Evolutionary conservation across 2,329 filamentous ascomycete genomes (phyloP).

Genomic region (Cladobotryum protrusum): DNA sequence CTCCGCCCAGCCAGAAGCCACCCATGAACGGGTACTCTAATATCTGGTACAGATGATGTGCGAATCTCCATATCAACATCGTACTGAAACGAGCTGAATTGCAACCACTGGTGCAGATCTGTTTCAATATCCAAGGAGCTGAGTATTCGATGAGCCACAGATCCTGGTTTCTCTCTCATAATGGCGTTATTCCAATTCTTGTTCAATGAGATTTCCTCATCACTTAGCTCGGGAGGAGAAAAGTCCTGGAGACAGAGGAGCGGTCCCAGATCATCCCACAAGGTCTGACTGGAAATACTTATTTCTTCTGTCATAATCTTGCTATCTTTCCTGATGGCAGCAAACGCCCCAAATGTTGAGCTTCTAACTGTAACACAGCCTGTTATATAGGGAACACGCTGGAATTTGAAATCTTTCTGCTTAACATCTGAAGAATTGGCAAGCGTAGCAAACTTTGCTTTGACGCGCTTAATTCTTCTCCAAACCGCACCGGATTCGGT

Average conservation of each 20-base stretch:
- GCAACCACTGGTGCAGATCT: conserved; percentile 50
- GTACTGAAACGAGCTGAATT: conserved; percentile 32
- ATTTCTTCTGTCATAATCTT: conserved; percentile 72
- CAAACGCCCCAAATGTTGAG: conserved; percentile 85
- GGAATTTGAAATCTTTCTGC: conserved; percentile 90
- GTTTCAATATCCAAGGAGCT: conserved; percentile 59
- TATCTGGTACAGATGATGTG: conserved; percentile 57
- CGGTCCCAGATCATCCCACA: conserved; percentile 69
- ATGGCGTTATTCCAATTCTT: conserved; percentile 32
- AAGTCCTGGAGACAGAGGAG: conserved; percentile 64
- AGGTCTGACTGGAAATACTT: conserved; percentile 54
- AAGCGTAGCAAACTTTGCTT: conserved; percentile 62
- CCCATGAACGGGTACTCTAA: conserved; percentile 73
- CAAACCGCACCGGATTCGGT: conserved; percentile 91
- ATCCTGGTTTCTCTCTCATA: conserved; percentile 40
- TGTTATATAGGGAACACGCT: conserved; percentile 81
- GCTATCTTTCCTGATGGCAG: conserved; percentile 77
- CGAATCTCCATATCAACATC: conserved; percentile 41
- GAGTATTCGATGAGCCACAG: conserved; percentile 47
- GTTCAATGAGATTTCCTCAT: conserved; percentile 30
- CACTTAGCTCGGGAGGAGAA: conserved; percentile 32
- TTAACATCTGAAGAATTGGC: conserved; percentile 48
- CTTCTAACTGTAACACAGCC: conserved; percentile 78
- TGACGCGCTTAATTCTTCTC: conserved; percentile 76
- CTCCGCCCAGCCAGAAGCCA: conserved; percentile 76